Evolutionary conservation across 331 rosid species (phyloP), one percentile per base, ranked within the genome.

Genomic region (Malus hybrid): DNA sequence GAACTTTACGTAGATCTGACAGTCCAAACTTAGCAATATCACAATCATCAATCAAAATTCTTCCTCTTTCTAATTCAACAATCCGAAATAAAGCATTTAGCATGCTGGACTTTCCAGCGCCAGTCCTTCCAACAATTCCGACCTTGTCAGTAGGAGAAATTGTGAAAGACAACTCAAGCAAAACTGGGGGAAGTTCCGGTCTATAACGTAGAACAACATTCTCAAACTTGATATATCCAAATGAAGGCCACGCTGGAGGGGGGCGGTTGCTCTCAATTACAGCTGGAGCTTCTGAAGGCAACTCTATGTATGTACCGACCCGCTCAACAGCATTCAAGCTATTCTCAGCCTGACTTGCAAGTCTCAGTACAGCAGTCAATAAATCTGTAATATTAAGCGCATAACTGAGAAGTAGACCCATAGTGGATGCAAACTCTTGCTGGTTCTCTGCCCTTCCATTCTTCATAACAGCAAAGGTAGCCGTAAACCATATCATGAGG

Each of bases 321-420:
- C 98, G 91, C 88, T 94, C 98, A 56, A 94, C 98, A 19, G 88
- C 79, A 50, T 85, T 85, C 67, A 82, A 80, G 62, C 88, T 85
- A 70, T 85, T 85, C 79, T 85, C 88, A 20, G 86, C 88, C 65
- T 73, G 59, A 73, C 88, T 85, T 57, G 86, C 88, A 60, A 82
- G 96, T 85, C 98, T 88, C 52, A 94, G 92, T 75, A 94, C 98
- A 67, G 33, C 90, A 16, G 97, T 94, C 72, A 91, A 83, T 76
- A 94, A 86, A 71, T 75, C 81, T 19, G 98, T 94, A 73, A 94
- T 94, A 75, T 88, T 93, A 81, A 91, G 86, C 76, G 96, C 93
- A 84, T 94, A 91, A 80, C 96, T 94, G 70, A 85, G 88, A 65
- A 85, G 86, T 4, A 85, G 81, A 77, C 88, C 88, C 86, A 85